Conservation (phyloP, 2,329 filamentous ascomycete species). For the Thielaviopsis musarum region DNA sequence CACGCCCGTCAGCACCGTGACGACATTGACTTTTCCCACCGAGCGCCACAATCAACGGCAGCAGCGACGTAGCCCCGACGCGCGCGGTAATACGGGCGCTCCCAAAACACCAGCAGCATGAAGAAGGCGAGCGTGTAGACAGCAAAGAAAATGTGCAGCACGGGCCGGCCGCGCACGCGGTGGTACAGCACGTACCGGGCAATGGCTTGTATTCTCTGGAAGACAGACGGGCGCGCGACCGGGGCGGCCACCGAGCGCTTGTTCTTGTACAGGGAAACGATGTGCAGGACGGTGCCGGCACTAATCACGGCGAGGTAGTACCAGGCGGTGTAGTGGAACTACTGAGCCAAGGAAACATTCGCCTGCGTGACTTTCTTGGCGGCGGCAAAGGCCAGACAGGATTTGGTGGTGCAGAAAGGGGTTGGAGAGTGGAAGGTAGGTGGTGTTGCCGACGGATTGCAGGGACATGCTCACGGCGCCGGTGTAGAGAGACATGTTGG, state of each 20-base stretch:
- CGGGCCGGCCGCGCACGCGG: neutral
- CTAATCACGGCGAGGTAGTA: too few species aligned
- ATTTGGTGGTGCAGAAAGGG: neutral
- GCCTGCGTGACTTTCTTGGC: neutral
- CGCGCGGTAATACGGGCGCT: neutral
- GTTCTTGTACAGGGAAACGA: too few species aligned
- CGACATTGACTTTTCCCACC: conserved; percentile 37
- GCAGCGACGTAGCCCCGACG: neutral
- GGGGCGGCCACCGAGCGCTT: too few species aligned
- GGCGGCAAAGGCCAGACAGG: neutral
- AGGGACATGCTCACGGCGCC: too few species aligned
- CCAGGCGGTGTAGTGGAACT: too few species aligned
- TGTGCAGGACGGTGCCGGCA: too few species aligned
- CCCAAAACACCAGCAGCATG: neutral
- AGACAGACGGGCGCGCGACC: too few species aligned
- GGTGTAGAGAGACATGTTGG: too few species aligned
- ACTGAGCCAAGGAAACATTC: neutral
- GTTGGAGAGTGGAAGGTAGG: neutral
- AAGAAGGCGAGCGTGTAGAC: neutral
- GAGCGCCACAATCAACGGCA: neutral
- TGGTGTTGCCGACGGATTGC: neutral
- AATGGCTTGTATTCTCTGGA: too few species aligned
- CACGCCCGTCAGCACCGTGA: conserved; percentile 46
- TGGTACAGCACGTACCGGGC: too few species aligned
- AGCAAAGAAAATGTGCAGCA: neutral